Base-by-base conservation (phyloP, 352 stramenopile genomes). In the Globisporangium yorkense region DNA sequence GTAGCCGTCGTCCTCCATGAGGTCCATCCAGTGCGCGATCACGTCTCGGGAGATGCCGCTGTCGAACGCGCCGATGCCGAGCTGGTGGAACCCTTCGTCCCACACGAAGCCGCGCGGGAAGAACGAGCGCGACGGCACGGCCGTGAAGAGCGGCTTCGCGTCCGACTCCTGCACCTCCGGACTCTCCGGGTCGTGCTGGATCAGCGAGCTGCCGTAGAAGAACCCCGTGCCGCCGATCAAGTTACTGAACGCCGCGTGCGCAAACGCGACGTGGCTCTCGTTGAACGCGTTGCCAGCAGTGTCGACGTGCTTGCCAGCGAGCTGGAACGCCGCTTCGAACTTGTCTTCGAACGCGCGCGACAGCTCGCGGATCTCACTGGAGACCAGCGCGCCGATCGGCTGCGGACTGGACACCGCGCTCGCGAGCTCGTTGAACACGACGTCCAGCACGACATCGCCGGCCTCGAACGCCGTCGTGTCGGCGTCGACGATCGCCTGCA, bases 11-110 rank as follows among this genome's bases (percentile, higher is more conserved):
- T 80, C 65, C 47, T 94, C 74, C 88, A 98, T 96, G 0, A 91
- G 51, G 2, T 65, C 66, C 40, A 98, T 59, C 93, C 93, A 98
- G 61, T 97, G 86, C 0, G 72, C 70, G 18, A 98, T 68, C 21
- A 97, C 75, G 55, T 97, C 82, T 16, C 71, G 70, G 8, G 80
- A 80, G 44, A 97, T 78, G 12, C 56, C 58, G 6, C 67, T 54
- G 61, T 97, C 85, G 62, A 94, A 97, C 2, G 72, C 57, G 3
- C 61, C 67, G 43, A 97, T 74, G 3, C 95, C 71, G 16, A 97
- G 69, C 68, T 97, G 85, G 61, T 98, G 93, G 65, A 98, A 98
- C 15, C 93, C 92, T 85, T 98, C 93, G 58, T 98, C 93, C 93
- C 93, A 98, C 1, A 97, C 51, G 50, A 98, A 98, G 0, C 93